Conservation (phyloP, 176 grass and related monocot genomes). For the Canna indica region DNA sequence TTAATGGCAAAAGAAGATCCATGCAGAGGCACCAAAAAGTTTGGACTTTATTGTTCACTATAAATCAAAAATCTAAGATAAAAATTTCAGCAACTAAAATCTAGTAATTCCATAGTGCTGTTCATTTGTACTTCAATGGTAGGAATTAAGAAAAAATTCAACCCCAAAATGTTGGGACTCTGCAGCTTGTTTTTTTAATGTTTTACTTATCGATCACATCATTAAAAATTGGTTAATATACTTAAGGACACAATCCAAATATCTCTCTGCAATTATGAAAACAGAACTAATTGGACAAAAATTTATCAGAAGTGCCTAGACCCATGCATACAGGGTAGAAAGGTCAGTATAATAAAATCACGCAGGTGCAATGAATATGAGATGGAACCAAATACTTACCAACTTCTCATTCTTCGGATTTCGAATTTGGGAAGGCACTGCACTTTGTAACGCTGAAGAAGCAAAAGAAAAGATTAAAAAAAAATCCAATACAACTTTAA, state of each 20-base stretch:
- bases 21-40: too few species aligned
- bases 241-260: neutral
- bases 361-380: neutral
- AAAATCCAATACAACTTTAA: slow-evolving; percentile 9
- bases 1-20: too few species aligned
- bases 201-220: neutral
- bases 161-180: too few species aligned
- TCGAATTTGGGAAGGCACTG: neutral
- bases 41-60: too few species aligned
- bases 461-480: slow-evolving; percentile 3
- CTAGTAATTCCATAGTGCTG: too few species aligned
- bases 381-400: neutral
- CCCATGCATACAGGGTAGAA: neutral
- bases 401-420: slow-evolving; percentile 6
- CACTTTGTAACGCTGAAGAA: neutral
- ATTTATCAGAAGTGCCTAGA: neutral
- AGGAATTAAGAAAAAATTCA: too few species aligned
- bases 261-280: neutral
- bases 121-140: too few species aligned
- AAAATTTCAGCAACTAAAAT: too few species aligned
- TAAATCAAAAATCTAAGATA: too few species aligned
- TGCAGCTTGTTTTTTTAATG: too few species aligned
- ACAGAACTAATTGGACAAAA: neutral
- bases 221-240: too few species aligned
- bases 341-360: neutral